Conservation (phyloP, 768 basidiomycete genomes). For the Boletus pseudo-olivaceus region DNA sequence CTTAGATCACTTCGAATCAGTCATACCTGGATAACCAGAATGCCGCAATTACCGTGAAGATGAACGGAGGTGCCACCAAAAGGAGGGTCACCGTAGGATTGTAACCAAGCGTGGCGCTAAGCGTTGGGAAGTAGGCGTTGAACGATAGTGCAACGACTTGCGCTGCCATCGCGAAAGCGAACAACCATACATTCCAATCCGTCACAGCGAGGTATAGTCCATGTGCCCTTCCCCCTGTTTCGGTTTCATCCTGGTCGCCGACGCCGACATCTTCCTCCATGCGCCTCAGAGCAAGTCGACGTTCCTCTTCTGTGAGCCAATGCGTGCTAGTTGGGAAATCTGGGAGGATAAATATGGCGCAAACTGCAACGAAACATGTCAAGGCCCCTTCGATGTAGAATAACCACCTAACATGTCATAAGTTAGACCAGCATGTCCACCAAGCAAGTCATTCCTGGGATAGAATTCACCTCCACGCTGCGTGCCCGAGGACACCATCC, state of each 20-base stretch:
- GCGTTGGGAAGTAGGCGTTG: conserved; percentile 80
- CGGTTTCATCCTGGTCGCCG: conserved; percentile 49
- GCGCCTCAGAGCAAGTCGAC: conserved; percentile 49
- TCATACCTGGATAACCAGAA: conserved; percentile 49
- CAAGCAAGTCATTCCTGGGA: conserved; percentile 7
- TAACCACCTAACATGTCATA: conserved; percentile 39
- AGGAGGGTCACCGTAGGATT: conserved; percentile 59
- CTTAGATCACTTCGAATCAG: background rate
- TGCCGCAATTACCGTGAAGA: conserved; percentile 53
- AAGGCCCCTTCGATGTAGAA: conserved; percentile 46
- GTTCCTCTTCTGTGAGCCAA: conserved; percentile 37
- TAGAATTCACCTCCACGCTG: conserved; percentile 47
- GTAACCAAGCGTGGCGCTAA: conserved; percentile 70
- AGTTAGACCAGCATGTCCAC: conserved; percentile 4
- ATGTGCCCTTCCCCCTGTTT: conserved; percentile 33
- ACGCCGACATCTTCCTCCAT: conserved; percentile 66
- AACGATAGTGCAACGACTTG: conserved; percentile 57
- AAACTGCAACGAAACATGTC: conserved; percentile 43
- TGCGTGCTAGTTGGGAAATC: conserved; percentile 41
- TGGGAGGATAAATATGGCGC: conserved; percentile 46
- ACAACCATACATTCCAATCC: conserved; percentile 83
- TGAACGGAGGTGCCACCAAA: conserved; percentile 76
- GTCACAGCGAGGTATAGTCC: conserved; percentile 60
- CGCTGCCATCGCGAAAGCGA: conserved; percentile 48
- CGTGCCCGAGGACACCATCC: conserved; percentile 46